Percentiles rank a stretch among this genome's conserved stretches.
phyloP scores from a whole-genome alignment of 176 grass and related monocot genomes.

The Triticum dicoccoides region DNA sequence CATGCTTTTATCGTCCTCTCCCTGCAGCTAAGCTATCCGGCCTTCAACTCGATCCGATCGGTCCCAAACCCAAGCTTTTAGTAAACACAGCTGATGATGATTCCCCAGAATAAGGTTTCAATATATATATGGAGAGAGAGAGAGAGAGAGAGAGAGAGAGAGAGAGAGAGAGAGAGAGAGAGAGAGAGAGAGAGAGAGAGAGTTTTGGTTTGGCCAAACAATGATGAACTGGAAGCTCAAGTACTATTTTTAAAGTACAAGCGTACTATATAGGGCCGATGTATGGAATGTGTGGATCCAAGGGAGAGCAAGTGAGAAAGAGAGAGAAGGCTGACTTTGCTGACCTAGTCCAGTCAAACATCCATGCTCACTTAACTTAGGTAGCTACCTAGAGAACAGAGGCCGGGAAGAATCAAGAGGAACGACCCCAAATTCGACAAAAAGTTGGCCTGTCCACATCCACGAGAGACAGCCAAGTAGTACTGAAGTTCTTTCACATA shows the following conservation, averaged over 20 bases:
- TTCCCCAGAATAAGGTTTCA: not conserved
- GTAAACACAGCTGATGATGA: no score
- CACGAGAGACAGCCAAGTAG: constrained; percentile 29
- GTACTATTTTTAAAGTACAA: constrained; percentile 29
- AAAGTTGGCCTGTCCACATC: constrained; percentile 14
- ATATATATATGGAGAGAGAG: not conserved
- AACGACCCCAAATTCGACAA: constrained; percentile 21
- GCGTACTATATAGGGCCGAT: constrained; percentile 26
- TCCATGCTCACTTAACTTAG: constrained; percentile 34
- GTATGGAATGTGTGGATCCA: constrained; percentile 17
- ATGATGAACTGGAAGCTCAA: not conserved
- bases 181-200: not conserved
- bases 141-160: no score
- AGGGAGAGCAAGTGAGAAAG: not conserved
- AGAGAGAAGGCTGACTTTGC: constrained; percentile 33
- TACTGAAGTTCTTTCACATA: constrained; percentile 3
- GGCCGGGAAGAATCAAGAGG: constrained; percentile 14
- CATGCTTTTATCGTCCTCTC: constrained; percentile 17
- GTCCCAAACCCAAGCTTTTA: constrained; percentile 17
- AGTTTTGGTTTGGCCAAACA: constrained; percentile 1
- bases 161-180: not conserved
- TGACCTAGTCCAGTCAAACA: constrained; percentile 88
- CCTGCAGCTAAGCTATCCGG: not conserved
- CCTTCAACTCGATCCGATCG: constrained; percentile 23
- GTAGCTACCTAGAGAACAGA: constrained; percentile 13